A percentile compares a stretch with the other conserved stretches of the same genome.
Conservation (phyloP, 495 filamentous ascomycete species). For the Aspergillus baeticus region DNA sequence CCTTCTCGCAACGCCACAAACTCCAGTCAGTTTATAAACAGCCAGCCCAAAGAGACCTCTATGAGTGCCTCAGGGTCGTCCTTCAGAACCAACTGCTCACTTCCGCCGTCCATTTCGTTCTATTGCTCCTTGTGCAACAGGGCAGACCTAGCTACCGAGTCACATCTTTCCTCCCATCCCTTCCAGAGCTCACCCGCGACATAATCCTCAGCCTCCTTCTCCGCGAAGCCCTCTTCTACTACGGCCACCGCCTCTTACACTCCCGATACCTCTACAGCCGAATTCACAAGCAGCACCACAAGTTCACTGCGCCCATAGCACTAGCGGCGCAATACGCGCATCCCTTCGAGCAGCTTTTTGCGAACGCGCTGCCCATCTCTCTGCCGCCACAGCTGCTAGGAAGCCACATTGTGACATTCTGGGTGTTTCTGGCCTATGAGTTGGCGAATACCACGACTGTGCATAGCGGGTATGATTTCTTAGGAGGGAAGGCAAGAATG, state of each 20-base stretch:
- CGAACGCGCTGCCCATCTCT: slow-evolving; percentile 53
- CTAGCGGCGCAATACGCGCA: slow-evolving; percentile 59
- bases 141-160: slow-evolving; percentile 32
- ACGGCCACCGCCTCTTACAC: slow-evolving; percentile 55
- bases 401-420: slow-evolving; percentile 52
- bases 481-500: slow-evolving; percentile 37
- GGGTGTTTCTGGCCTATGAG: slow-evolving; percentile 44
- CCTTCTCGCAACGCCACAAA: slow-evolving; percentile 53
- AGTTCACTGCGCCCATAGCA: slow-evolving; percentile 58
- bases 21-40: slow-evolving; percentile 53
- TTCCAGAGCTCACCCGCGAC: slow-evolving; percentile 37
- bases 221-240: slow-evolving; percentile 57
- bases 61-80: slow-evolving; percentile 45
- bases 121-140: slow-evolving; percentile 24
- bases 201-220: slow-evolving; percentile 43
- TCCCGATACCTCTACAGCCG: slow-evolving; percentile 42
- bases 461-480: slow-evolving; percentile 58
- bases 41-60: slow-evolving; percentile 44
- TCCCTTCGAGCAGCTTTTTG: slow-evolving; percentile 55
- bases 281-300: slow-evolving; percentile 59
- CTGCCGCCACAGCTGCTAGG: slow-evolving; percentile 48
- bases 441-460: slow-evolving; percentile 51
- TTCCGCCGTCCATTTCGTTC: slow-evolving; percentile 31
- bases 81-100: slow-evolving; percentile 46
- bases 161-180: slow-evolving; percentile 29